Conservation (phyloP, 176 grass and related monocot species). For the Pontederia crassipes region DNA sequence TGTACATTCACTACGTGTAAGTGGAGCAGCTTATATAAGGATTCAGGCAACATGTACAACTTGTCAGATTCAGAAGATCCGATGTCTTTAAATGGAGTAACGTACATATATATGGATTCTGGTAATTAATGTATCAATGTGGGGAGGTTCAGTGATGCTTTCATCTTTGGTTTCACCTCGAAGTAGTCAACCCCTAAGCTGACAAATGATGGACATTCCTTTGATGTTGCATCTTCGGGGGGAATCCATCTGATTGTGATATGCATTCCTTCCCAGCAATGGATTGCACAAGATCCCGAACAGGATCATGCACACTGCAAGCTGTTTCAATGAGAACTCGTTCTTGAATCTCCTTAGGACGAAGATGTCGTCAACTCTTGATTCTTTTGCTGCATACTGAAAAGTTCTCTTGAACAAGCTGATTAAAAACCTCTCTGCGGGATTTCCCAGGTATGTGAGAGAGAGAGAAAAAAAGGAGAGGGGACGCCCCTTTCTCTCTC, state of each 20-base stretch:
- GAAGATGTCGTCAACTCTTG: neutral
- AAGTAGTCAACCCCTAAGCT: too few relatives aligned
- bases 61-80: neutral
- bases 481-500: too few relatives aligned
- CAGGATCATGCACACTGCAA: conserved; percentile 15
- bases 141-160: neutral
- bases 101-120: too few relatives aligned
- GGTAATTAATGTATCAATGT: neutral
- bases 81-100: conserved; percentile 12
- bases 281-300: conserved; percentile 24
- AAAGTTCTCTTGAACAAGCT: conserved; percentile 11
- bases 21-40: too few relatives aligned
- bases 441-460: too few relatives aligned
- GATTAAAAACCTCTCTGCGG: conserved; percentile 15
- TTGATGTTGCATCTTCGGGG: neutral
- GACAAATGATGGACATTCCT: conserved; percentile 1
- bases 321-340: neutral
- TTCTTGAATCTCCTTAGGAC: neutral
- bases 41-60: conserved; percentile 5
- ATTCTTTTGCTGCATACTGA: too few relatives aligned
- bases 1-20: too few relatives aligned
- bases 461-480: too few relatives aligned
- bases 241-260: neutral
- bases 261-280: neutral
- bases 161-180: neutral